Conservation (phyloP, 2,329 filamentous ascomycete species). For the Pyrenochaeta sp. region DNA sequence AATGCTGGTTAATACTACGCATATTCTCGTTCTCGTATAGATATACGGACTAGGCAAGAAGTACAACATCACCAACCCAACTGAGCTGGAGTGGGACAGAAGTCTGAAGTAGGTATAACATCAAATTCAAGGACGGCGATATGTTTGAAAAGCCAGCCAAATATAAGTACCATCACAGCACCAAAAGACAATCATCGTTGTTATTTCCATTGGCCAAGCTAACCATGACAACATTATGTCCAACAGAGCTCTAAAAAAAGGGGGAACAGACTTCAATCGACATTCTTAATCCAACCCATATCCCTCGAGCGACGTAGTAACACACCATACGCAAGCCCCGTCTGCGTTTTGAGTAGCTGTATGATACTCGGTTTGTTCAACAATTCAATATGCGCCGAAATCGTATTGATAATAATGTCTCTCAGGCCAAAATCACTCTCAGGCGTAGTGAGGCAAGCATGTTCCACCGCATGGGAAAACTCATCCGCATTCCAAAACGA, state of each 20-base stretch:
- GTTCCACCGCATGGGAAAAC: conserved; percentile 27
- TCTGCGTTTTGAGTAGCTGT: neutral
- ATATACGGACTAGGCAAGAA: conserved; percentile 4
- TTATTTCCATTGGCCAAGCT: too few species aligned
- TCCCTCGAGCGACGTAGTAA: neutral
- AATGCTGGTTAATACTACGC: too few species aligned
- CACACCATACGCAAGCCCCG: neutral
- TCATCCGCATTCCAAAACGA: conserved; percentile 22
- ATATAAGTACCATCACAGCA: too few species aligned
- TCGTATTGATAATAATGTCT: conserved; percentile 29
- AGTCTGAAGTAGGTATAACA: neutral
- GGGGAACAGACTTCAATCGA: too few species aligned
- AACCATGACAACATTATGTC: too few species aligned
- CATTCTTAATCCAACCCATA: too few species aligned
- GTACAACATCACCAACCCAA: conserved; percentile 5
- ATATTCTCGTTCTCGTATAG: conserved; percentile 4
- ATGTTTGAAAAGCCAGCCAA: too few species aligned
- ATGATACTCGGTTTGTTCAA: neutral
- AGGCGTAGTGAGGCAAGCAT: conserved; percentile 27
- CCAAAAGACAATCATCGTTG: too few species aligned
- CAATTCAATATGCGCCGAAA: conserved; percentile 23
- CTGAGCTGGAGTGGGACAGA: neutral
- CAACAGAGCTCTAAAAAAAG: too few species aligned
- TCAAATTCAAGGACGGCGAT: conserved; percentile 16
- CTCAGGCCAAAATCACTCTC: conserved; percentile 21